Evolutionary conservation across 1,284 basidiomycete species (phyloP).

Genomic region (Stygiomarasmius scandens): DNA sequence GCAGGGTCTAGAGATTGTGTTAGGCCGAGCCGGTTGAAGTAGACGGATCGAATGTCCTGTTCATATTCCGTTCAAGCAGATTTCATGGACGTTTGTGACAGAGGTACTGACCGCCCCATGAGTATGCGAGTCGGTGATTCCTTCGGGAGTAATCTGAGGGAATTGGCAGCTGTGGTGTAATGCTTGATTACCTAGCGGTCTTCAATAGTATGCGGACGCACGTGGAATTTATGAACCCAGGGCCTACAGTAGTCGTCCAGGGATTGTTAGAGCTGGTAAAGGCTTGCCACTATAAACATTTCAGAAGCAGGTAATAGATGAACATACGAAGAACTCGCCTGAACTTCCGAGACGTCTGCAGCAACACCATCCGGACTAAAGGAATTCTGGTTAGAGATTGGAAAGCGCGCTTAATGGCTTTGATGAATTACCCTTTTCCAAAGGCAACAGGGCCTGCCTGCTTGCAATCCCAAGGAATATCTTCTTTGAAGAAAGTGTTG

Average conservation of each 20-base stretch:
- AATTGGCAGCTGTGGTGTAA: constrained; percentile 43
- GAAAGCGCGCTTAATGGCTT: not conserved
- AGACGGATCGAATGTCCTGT: constrained; percentile 46
- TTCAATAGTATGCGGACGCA: constrained; percentile 22
- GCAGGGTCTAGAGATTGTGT: constrained; percentile 30
- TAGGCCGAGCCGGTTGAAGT: constrained; percentile 40
- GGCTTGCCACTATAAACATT: constrained; percentile 40
- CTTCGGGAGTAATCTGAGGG: constrained; percentile 46
- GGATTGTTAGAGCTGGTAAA: constrained; percentile 38
- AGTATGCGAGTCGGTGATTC: constrained; percentile 41
- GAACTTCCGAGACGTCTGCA: constrained; percentile 33
- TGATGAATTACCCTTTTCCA: constrained; percentile 33
- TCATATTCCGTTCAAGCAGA: not conserved
- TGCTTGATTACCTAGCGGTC: not conserved
- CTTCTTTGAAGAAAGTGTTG: constrained; percentile 50
- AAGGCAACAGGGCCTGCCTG: constrained; percentile 41
- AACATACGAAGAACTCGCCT: constrained; percentile 26
- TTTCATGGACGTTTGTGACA: not conserved
- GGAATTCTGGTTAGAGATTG: constrained; percentile 11
- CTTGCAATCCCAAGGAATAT: constrained; percentile 41
- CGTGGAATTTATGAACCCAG: constrained; percentile 45
- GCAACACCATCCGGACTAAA: constrained; percentile 25
- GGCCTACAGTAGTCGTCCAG: constrained; percentile 40
- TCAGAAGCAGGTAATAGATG: not conserved
- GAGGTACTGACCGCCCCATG: constrained; percentile 39